Evolutionary conservation across 768 basidiomycete genomes (phyloP).

Genomic region (Suillus subalutaceus): DNA sequence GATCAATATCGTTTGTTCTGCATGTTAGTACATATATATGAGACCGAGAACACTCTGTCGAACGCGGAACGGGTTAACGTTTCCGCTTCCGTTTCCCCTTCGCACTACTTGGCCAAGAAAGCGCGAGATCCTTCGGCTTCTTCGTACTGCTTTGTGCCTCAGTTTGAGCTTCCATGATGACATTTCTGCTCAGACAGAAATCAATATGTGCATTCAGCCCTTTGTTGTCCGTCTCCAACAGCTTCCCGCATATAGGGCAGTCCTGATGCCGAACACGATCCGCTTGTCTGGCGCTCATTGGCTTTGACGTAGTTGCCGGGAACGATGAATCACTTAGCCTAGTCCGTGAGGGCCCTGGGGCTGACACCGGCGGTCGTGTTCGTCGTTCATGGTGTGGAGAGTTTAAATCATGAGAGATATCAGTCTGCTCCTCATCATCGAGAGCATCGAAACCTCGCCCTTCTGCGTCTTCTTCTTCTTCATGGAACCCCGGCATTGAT

Average conservation of each 20-base stretch:
- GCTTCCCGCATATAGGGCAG: constrained; percentile 76
- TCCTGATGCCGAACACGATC: constrained; percentile 31
- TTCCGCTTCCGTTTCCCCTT: constrained; percentile 22
- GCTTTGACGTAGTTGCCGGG: constrained; percentile 8
- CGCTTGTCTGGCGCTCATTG: constrained; percentile 5
- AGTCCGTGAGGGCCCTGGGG: constrained; percentile 23
- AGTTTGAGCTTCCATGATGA: constrained; percentile 71
- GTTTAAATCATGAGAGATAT: constrained; percentile 17
- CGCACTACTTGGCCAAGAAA: constrained; percentile 3
- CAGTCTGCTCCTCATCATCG: constrained; percentile 13
- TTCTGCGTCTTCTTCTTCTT: constrained; percentile 43
- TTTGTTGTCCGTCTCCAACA: constrained; percentile 69
- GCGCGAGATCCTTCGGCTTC: constrained; percentile 12
- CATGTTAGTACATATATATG: neutral
- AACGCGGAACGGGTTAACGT: neutral
- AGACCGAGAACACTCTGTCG: neutral
- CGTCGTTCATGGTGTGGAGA: constrained; percentile 16
- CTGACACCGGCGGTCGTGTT: constrained; percentile 28
- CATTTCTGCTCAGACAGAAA: constrained; percentile 80
- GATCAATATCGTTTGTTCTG: neutral
- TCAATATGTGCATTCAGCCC: constrained; percentile 88
- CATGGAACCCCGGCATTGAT: constrained; percentile 57
- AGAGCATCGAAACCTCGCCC: constrained; percentile 12
- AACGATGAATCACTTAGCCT: constrained; percentile 7
- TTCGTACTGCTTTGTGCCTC: constrained; percentile 24